A percentile compares a stretch with the other conserved stretches of the same genome.
These are phyloP conservation scores for Dactylonectria estremocensis DNA, from an alignment of 2,329 filamentous ascomycete species.

Conservation along the genomic window DNA sequence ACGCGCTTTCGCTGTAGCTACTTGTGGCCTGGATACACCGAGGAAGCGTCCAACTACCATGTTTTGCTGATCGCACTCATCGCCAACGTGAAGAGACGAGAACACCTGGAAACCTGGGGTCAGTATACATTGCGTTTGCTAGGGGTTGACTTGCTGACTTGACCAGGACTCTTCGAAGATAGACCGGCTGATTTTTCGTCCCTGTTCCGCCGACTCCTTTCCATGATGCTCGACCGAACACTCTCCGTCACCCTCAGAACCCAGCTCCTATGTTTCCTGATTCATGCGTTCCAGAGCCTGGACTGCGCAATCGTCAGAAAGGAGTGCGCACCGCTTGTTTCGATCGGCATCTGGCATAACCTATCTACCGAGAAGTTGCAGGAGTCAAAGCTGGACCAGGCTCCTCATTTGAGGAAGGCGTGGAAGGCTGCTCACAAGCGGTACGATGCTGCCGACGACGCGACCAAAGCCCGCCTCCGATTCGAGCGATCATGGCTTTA, in stretches of 20 bases:
- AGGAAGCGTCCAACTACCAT: slow-evolving; percentile 92
- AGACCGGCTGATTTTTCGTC: slow-evolving; percentile 87
- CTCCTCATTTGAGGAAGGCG: slow-evolving; percentile 84
- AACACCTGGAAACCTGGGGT: slow-evolving; percentile 92
- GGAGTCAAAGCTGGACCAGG: slow-evolving; percentile 80
- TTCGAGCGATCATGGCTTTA: slow-evolving; percentile 97
- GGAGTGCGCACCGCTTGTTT: slow-evolving; percentile 95
- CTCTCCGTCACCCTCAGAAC: slow-evolving; percentile 78
- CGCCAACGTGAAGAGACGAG: slow-evolving; percentile 88
- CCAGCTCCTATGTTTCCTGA: slow-evolving; percentile 90
- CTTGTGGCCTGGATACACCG: slow-evolving; percentile 93
- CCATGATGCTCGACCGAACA: slow-evolving; percentile 83
- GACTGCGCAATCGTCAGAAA: slow-evolving; percentile 92
- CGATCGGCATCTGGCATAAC: slow-evolving; percentile 96
- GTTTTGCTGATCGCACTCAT: slow-evolving; percentile 89
- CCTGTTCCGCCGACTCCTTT: slow-evolving; percentile 90
- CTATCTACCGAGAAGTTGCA: slow-evolving; percentile 83
- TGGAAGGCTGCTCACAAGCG: slow-evolving; percentile 92
- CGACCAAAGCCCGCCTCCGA: slow-evolving; percentile 82
- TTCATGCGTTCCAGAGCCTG: slow-evolving; percentile 92
- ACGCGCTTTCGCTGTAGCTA: slow-evolving; percentile 70
- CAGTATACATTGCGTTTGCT: slow-evolving; percentile 47
- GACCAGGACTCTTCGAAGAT: slow-evolving; percentile 79
- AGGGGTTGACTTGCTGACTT: slow-evolving; percentile 33
- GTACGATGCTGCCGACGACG: slow-evolving; percentile 88